Percentiles rank a stretch among this genome's conserved stretches.
phyloP scores from a whole-genome alignment of 768 basidiomycete genomes.

The Termitomyces heimii region DNA sequence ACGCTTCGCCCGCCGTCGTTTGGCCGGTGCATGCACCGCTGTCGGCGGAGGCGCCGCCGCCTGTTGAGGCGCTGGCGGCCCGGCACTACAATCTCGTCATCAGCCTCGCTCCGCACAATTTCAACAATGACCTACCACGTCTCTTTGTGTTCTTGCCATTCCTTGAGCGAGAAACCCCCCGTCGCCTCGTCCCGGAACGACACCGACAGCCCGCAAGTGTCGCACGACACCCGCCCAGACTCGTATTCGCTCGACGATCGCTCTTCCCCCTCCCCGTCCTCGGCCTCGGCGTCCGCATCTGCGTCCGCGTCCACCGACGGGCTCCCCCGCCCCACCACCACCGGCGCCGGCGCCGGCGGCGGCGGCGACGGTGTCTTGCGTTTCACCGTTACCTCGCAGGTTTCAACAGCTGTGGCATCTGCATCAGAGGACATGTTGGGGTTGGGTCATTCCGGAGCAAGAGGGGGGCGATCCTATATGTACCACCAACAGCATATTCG shows the following conservation, averaged over 20 bases:
- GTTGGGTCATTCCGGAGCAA: too few relatives aligned
- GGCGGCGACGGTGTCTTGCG: slow-evolving; percentile 20
- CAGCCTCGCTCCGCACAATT: too few relatives aligned
- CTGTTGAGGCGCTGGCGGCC: too few relatives aligned
- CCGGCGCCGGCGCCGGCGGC: too few relatives aligned
- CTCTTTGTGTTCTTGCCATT: slow-evolving; percentile 64
- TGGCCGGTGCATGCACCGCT: slow-evolving; percentile 34
- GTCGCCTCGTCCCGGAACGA: slow-evolving; percentile 62
- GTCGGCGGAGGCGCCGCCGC: slow-evolving; percentile 14
- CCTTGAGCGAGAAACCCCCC: slow-evolving; percentile 58
- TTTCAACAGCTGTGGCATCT: neutral
- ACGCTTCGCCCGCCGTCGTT: slow-evolving; percentile 69
- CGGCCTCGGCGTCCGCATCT: neutral
- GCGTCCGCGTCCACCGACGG: neutral
- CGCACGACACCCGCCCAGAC: slow-evolving; percentile 60
- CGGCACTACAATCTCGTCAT: too few relatives aligned
- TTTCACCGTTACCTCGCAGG: slow-evolving; percentile 2
- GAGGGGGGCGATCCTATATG: too few relatives aligned
- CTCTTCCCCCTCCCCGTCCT: slow-evolving; percentile 9
- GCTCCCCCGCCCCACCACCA: too few relatives aligned
- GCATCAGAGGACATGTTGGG: neutral
- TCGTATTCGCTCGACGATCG: slow-evolving; percentile 46
- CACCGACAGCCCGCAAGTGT: slow-evolving; percentile 53
- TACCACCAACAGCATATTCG: too few relatives aligned
- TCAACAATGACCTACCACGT: slow-evolving; percentile 38